phyloP scores from a whole-genome alignment of 441 rosid species.

The Mallotus repandus region DNA sequence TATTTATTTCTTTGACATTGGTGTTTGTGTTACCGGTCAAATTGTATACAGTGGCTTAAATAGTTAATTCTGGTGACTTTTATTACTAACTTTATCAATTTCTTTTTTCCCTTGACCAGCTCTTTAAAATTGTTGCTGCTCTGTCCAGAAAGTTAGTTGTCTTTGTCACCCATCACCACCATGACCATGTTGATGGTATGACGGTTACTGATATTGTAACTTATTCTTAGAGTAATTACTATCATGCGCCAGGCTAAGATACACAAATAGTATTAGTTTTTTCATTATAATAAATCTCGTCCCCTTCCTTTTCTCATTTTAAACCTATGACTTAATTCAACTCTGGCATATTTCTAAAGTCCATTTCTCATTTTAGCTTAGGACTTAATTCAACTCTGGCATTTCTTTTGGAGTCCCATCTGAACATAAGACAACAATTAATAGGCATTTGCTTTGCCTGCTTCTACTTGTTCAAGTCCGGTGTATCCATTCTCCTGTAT shows the following conservation, averaged over 20 bases:
- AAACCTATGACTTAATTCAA: background rate
- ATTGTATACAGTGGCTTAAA: background rate
- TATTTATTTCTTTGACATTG: background rate
- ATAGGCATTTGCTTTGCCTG: slow-evolving; percentile 3
- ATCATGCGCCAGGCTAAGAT: background rate
- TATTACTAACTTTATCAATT: slow-evolving; percentile 19
- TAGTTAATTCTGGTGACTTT: slow-evolving; percentile 1
- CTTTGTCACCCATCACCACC: slow-evolving; percentile 86
- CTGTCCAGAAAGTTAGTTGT: slow-evolving; percentile 73
- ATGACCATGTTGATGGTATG: slow-evolving; percentile 81
- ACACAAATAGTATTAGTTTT: background rate
- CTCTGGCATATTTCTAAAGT: background rate
- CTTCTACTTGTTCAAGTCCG: slow-evolving; percentile 1
- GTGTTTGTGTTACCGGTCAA: slow-evolving; percentile 1
- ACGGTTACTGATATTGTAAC: background rate
- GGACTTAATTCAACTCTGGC: background rate
- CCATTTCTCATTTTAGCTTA: background rate
- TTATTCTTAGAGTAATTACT: background rate
- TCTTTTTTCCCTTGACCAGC: slow-evolving; percentile 47
- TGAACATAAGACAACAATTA: background rate
- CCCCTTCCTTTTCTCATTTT: background rate
- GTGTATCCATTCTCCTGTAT: background rate
- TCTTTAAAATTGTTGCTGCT: slow-evolving; percentile 59
- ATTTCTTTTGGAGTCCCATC: background rate
- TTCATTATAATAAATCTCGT: background rate